Evolutionary conservation across 768 basidiomycete species (phyloP), one percentile per base, ranked within the genome.

Genomic region (Termitomyces sp.): DNA sequence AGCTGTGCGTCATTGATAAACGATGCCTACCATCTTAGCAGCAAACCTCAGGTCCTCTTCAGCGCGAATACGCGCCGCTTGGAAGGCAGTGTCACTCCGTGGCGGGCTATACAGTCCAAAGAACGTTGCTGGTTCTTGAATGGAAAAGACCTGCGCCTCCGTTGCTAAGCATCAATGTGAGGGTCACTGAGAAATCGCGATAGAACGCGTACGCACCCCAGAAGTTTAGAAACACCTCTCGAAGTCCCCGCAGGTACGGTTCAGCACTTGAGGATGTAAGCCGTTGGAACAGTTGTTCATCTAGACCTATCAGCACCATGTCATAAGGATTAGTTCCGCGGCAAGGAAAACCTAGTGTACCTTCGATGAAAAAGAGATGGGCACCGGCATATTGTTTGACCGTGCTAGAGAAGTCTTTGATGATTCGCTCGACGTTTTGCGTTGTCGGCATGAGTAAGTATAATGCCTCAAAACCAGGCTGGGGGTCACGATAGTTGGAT

Each of bases 371-470:
- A 79, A 94, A 95, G 54, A 98, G 69, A 68, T 98, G 91, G 0
- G 90, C 96, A 0, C 74, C 87, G 17, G 84, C 84, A 67, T 98
- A 98, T 61, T 87, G 83, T 61, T 77, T 76, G 14, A 78, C 78
- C 40, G 70, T 66, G 50, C 68, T 66, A 32, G 73, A 68, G 59
- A 93, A 96, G 71, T 99, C 97, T 34, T 77, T 82, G 62, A 98
- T 87, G 64, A 99, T 79, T 21, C 94, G 82, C 54, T 96, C 87
- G 43, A 98, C 83, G 70, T 98, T 98, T 74, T 93, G 90, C 1
- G 84, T 84, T 4, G 97, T 98, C 15, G 97, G 90, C 83, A 95
- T 96, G 56, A 98, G 75, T 58, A 99, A 72, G 68, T 99, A 98
- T 64, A 98, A 76, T 34, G 93, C 97, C 70, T 98, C 94, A 49